phyloP scores from a whole-genome alignment of 371 early-diverging fungal species.

The Sporodiniella umbellata region DNA sequence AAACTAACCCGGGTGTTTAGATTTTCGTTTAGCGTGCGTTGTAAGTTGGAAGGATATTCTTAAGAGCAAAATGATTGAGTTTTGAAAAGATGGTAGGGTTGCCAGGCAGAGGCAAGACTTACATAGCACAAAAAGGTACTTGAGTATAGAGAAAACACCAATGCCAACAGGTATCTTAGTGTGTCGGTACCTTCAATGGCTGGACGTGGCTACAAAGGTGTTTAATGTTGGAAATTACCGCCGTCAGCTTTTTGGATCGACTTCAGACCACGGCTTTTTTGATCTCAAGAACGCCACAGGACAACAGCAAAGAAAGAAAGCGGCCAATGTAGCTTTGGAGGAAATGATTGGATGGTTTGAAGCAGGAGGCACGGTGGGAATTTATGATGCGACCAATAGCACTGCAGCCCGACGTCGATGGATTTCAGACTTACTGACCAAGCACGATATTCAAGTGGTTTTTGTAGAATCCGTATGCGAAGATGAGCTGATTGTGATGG shows the following conservation, averaged over 20 bases:
- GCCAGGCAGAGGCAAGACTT: conserved; percentile 91
- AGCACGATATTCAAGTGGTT: conserved; percentile 81
- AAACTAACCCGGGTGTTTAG: conserved; percentile 1
- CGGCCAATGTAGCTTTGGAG: conserved; percentile 80
- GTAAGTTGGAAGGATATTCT: conserved; percentile 15
- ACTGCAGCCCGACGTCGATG: conserved; percentile 77
- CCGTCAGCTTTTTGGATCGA: conserved; percentile 83
- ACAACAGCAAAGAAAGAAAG: conserved; percentile 71
- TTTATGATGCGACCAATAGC: conserved; percentile 98
- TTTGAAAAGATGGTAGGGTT: conserved; percentile 73
- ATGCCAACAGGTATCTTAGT: no score
- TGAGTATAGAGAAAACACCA: no score
- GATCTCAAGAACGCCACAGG: conserved; percentile 83
- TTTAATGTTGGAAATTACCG: conserved; percentile 97
- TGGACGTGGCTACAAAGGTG: conserved; percentile 88
- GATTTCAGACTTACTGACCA: conserved; percentile 64
- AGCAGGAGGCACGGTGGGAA: conserved; percentile 78
- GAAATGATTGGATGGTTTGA: conserved; percentile 93
- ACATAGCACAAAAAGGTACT: conserved; percentile 89
- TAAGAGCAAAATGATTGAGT: conserved; percentile 7
- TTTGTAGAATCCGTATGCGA: conserved; percentile 96
- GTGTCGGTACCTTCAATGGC: conserved; percentile 92
- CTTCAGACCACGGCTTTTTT: conserved; percentile 86
- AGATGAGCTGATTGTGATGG: conserved; percentile 79
- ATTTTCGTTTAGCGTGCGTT: conserved; percentile 36